Evolutionary conservation across 116 monocot species (phyloP), one percentile per base, ranked within the genome.

Genomic region (Thalassia testudinum): DNA sequence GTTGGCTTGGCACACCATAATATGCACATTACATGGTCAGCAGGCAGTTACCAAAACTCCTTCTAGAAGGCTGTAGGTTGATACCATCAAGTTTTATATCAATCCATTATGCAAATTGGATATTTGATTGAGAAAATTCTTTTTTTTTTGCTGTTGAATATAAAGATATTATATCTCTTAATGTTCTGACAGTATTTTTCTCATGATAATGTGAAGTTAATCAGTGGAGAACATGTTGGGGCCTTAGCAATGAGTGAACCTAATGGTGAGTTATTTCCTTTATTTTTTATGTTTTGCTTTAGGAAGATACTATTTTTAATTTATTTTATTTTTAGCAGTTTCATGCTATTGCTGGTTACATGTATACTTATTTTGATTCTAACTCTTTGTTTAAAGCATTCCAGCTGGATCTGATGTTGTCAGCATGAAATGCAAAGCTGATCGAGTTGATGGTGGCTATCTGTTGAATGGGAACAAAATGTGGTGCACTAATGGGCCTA

Each of bases 341-440:
- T 45, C 45, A 45, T 45, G 10, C 45, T 45, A 45, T 3, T 20
- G 2, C 15, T n/a, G 19, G 4, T 5, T 15, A 45, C 19, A n/a
- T n/a, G n/a, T 13, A 45, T 45, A 6, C 4, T 37, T 48, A 5
- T 42, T 47, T 17, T 27, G 15, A 5, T 27, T 51, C 44, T 49
- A 49, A 47, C 29, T 27, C 14, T 24, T 29, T 58, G 27, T 58
- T 40, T 37, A 12, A 13, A 40, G 12, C 49, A 26, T 66, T 70
- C 20, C 83, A 93, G 93, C 93, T 76, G 93, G 93, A 43, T 93
- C 93, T 43, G 93, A 93, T 71, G 93, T 93, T 47, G 93, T 93
- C 38, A 93, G 93, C 64, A 93, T 93, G 93, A 93, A 83, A 76
- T 93, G 93, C 78, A 93, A 83, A 75, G 93, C 93, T 80, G 83